These are phyloP conservation scores for Aspergillus panamensis DNA, from an alignment of 495 filamentous ascomycete genomes.

Conservation along the genomic window DNA sequence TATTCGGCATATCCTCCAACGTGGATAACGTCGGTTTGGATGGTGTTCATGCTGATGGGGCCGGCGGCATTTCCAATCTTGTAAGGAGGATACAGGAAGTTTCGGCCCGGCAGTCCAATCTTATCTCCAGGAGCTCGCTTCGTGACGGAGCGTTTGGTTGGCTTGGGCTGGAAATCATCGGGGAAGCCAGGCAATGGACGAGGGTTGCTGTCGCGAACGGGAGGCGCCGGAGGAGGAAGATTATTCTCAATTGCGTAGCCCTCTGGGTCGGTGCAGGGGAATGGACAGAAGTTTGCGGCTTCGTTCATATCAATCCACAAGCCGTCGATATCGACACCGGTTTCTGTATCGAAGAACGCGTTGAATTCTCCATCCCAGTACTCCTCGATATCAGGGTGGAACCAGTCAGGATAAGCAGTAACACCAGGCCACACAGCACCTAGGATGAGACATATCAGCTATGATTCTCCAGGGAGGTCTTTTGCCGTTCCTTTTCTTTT, in stretches of 20 bases:
- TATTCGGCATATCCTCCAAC: constrained; percentile 63
- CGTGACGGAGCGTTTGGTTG: constrained; percentile 16
- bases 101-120: constrained; percentile 56
- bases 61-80: constrained; percentile 70
- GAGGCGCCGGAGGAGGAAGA: constrained; percentile 63
- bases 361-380: constrained; percentile 76
- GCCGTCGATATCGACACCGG: constrained; percentile 77
- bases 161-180: constrained; percentile 61
- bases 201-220: constrained; percentile 56
- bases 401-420: constrained; percentile 83
- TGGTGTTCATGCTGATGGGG: constrained; percentile 67
- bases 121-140: constrained; percentile 19
- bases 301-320: constrained; percentile 91
- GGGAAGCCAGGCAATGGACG: constrained; percentile 69
- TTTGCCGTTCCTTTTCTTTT: not conserved
- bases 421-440: constrained; percentile 82
- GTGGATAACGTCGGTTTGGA: constrained; percentile 72
- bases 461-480: not conserved
- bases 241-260: constrained; percentile 48
- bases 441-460: constrained; percentile 16
- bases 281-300: constrained; percentile 67
- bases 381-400: constrained; percentile 57
- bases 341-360: constrained; percentile 60
- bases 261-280: constrained; percentile 65
- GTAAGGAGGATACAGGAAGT: constrained; percentile 72